Conservation (phyloP, 192 early-diverging fungal genomes). For the Coemansia sp. region DNA sequence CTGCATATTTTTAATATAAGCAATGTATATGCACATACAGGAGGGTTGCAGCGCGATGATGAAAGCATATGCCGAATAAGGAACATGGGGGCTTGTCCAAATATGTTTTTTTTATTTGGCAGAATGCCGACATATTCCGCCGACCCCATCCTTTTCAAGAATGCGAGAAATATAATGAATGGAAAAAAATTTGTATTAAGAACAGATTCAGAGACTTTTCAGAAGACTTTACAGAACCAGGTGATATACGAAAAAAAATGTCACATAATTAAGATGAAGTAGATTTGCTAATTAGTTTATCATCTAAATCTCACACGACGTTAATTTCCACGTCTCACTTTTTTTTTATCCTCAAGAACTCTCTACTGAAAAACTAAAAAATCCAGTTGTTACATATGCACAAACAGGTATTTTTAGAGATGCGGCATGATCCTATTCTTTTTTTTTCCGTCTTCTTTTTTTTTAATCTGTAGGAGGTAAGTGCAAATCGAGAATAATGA, state of each 20-base stretch:
- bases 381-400: background rate
- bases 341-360: background rate
- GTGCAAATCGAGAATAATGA: background rate
- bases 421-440: background rate
- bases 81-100: background rate
- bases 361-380: background rate
- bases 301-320: background rate
- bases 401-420: background rate
- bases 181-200: slow-evolving; percentile 2
- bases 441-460: too few relatives aligned
- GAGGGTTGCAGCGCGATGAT: slow-evolving; percentile 2
- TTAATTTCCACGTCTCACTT: background rate
- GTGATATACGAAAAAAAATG: background rate
- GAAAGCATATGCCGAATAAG: background rate
- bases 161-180: background rate
- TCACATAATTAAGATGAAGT: background rate
- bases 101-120: background rate
- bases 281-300: background rate
- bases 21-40: slow-evolving; percentile 1
- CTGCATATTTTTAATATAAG: background rate
- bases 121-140: background rate
- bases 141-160: background rate
- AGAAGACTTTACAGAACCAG: background rate
- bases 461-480: background rate
- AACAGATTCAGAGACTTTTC: slow-evolving; percentile 7